Evolutionary conservation across 2,329 filamentous ascomycete species (phyloP).

Genomic region (Fusarium robinianum): DNA sequence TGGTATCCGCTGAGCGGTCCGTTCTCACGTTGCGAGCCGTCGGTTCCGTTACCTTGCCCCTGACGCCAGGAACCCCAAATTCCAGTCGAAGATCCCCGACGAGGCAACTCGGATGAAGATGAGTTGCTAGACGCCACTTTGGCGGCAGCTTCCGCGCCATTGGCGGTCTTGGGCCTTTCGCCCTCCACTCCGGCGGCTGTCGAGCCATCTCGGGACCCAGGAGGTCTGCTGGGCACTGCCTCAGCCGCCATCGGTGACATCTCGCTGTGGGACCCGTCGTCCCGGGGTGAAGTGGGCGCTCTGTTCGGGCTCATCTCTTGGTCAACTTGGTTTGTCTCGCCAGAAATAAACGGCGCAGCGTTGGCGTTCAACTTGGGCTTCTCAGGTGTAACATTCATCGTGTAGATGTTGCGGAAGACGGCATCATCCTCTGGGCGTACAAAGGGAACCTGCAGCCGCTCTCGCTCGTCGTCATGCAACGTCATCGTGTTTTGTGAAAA

Average conservation of each 20-base stretch:
- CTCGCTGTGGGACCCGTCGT: constrained; percentile 33
- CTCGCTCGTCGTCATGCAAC: constrained; percentile 82
- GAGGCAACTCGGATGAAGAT: constrained; percentile 38
- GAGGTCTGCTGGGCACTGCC: constrained; percentile 42
- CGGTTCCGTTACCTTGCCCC: constrained; percentile 53
- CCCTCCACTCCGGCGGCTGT: constrained; percentile 52
- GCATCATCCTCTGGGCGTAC: constrained; percentile 88
- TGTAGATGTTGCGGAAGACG: constrained; percentile 77
- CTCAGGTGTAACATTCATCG: constrained; percentile 58
- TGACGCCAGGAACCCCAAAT: constrained; percentile 77
- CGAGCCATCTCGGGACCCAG: constrained; percentile 40
- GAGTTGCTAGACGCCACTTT: constrained; percentile 34
- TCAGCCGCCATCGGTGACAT: constrained; percentile 46
- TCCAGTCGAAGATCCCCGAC: constrained; percentile 56
- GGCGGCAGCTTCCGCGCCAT: constrained; percentile 29
- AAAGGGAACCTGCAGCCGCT: constrained; percentile 87
- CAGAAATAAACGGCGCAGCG: constrained; percentile 48
- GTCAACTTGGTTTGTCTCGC: constrained; percentile 39
- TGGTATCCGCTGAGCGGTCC: constrained; percentile 69
- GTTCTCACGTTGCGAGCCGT: constrained; percentile 58
- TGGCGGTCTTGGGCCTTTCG: constrained; percentile 42
- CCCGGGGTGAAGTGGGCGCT: constrained; percentile 28
- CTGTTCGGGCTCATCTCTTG: constrained; percentile 21
- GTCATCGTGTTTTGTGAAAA: constrained; percentile 91
- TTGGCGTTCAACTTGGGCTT: constrained; percentile 63